These are phyloP conservation scores for Excoecaria cochinchinensis DNA, from an alignment of 345 rosid genomes.

Conservation along the genomic window DNA sequence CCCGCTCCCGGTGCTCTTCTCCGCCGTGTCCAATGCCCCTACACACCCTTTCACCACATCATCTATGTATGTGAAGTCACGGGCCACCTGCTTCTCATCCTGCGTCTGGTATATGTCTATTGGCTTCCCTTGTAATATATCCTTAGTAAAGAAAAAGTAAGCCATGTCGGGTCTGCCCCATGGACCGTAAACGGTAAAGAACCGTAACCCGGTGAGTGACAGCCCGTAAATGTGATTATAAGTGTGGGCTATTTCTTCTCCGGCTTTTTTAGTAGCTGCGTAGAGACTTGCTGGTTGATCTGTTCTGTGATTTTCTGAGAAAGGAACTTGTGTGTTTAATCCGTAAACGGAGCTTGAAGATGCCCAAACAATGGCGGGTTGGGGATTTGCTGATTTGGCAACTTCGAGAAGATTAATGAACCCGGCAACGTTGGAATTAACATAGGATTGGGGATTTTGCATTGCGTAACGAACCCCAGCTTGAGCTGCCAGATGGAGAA, in stretches of 20 bases:
- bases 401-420: constrained; percentile 26
- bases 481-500: constrained; percentile 29
- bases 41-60: constrained; percentile 29
- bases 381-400: constrained; percentile 23
- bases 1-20: constrained; percentile 31
- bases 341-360: constrained; percentile 31
- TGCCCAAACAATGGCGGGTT: constrained; percentile 29
- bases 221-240: constrained; percentile 29
- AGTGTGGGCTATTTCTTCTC: constrained; percentile 33
- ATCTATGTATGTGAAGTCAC: constrained; percentile 30
- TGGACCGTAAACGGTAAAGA: constrained; percentile 31
- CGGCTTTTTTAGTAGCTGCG: constrained; percentile 32
- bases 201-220: constrained; percentile 26
- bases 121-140: constrained; percentile 20
- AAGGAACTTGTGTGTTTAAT: constrained; percentile 23
- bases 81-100: constrained; percentile 28
- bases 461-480: constrained; percentile 33
- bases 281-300: constrained; percentile 32
- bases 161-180: constrained; percentile 36
- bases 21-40: constrained; percentile 28
- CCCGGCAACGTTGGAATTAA: constrained; percentile 24
- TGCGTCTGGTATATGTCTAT: constrained; percentile 25
- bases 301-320: constrained; percentile 23
- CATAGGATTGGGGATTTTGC: constrained; percentile 29
- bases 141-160: constrained; percentile 28